Conservation (phyloP, 495 filamentous ascomycete genomes). For the Neurospora sp. region DNA sequence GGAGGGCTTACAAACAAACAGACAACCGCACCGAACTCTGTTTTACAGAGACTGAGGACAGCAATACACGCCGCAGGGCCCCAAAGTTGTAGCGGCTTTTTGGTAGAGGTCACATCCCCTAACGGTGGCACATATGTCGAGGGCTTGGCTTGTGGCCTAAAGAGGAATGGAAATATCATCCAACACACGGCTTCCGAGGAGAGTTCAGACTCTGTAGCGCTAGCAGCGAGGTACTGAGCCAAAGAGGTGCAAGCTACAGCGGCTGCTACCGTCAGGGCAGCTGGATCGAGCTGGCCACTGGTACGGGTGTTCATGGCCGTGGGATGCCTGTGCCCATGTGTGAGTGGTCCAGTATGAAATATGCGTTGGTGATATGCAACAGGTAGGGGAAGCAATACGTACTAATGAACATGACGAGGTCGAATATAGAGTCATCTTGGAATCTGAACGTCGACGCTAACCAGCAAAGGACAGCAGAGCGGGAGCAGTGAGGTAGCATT, state of each 20-base stretch:
- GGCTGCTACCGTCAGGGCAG: neutral
- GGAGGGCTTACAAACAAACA: neutral
- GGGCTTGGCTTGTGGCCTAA: neutral
- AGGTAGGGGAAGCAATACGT: neutral
- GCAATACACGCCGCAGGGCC: neutral
- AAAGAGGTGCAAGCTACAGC: neutral
- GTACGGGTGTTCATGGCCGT: neutral
- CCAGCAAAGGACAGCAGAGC: neutral
- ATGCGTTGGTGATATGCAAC: neutral
- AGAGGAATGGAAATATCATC: neutral
- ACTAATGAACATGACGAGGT: neutral
- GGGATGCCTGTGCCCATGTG: neutral
- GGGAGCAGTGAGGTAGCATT: neutral
- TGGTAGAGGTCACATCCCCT: neutral
- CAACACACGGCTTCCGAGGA: neutral
- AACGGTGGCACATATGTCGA: neutral
- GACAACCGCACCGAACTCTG: neutral
- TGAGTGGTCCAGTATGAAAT: neutral
- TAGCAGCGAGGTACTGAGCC: neutral
- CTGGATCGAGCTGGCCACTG: neutral
- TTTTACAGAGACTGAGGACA: neutral
- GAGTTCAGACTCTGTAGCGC: neutral
- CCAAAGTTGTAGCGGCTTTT: neutral
- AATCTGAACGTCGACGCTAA: neutral
- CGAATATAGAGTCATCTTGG: neutral